Percentiles rank a stretch among this genome's conserved stretches.
Evolutionary conservation across 2,329 filamentous ascomycete species (phyloP).

Genomic region (Penicillium concentricum): DNA sequence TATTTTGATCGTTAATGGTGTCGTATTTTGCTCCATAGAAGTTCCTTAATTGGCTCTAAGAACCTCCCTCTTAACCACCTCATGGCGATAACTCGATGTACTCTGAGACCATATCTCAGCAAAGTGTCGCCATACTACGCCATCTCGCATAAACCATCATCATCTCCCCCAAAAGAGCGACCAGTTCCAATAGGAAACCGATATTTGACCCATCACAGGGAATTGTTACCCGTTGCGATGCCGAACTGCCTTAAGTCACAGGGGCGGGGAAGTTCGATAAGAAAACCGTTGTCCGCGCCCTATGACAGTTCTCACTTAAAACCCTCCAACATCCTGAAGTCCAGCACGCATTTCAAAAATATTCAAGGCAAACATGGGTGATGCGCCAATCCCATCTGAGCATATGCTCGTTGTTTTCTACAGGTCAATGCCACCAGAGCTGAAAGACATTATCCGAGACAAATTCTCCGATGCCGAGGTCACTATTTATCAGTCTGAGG

Average conservation of each 20-base stretch:
- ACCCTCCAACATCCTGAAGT: not conserved
- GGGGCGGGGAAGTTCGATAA: constrained; percentile 3
- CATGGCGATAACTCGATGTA: not conserved
- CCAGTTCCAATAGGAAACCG: not conserved
- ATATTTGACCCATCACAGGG: not conserved
- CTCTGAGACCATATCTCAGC: constrained; percentile 1
- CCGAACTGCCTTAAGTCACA: not conserved
- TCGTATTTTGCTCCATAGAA: not conserved
- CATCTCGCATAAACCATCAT: not conserved
- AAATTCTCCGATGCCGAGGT: constrained; percentile 28
- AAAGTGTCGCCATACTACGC: constrained; percentile 9
- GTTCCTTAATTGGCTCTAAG: not conserved
- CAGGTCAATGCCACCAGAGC: constrained; percentile 12
- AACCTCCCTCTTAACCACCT: not conserved
- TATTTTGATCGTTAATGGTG: no score
- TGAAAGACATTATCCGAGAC: constrained; percentile 16
- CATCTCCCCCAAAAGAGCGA: not conserved
- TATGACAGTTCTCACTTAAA: not conserved
- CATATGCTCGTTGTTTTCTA: constrained; percentile 26
- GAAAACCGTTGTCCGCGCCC: not conserved
- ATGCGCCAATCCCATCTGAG: constrained; percentile 16
- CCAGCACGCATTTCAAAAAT: not conserved
- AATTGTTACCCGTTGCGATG: not conserved
- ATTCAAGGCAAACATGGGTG: constrained; percentile 21
- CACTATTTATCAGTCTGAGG: constrained; percentile 11